Base-by-base conservation (phyloP, 768 basidiomycete species). In the Psilocybe sp. region DNA sequence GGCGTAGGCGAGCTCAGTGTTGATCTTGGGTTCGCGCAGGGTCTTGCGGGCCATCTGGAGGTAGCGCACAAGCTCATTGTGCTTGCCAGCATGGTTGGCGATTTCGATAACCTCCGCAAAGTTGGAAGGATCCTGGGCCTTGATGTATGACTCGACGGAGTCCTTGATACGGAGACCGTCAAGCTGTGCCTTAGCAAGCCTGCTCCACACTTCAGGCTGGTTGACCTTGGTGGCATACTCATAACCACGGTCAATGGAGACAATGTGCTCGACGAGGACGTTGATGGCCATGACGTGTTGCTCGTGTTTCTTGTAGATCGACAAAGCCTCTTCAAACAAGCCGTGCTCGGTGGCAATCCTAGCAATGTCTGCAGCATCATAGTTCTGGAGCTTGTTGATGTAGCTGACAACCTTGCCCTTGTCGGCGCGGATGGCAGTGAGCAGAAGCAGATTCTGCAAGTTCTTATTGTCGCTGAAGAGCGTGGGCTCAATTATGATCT, bases 81-180 rank as follows among this genome's bases (percentile, higher is more conserved):
- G 85, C 67, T 91, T 81, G 48, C 57, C 97, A 1, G 97, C 97
- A 54, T 85, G 92, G 62, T 84, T 88, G 51, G 95, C 85, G 53
- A 98, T 98, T 69, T 99, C 97, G 58, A 95, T 92, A 61, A 98
- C 92, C 67, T 98, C 96, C 9, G 78, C 77, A 57, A 89, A 98
- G 76, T 98, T 98, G 38, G 87, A 81, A 4, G 96, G 87, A 65
- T 98, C 96, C 60, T 91, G 87, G 12, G 96, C 93, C 76, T 94
- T 95, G 82, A 96, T 94, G 69, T 98, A 98, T 19, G 96, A 98
- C 63, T 98, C 93, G 58, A 99, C 98, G 11, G 96, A 84, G 61
- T 99, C 96, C 71, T 98, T 98, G 73, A 99, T 91, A 38, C 97
- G 91, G 44, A 98, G 81, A 57, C 97, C 97, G 64, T 99, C 97